Conservation (phyloP, 2,329 filamentous ascomycete species). For the Sarocladium brachiariae region DNA sequence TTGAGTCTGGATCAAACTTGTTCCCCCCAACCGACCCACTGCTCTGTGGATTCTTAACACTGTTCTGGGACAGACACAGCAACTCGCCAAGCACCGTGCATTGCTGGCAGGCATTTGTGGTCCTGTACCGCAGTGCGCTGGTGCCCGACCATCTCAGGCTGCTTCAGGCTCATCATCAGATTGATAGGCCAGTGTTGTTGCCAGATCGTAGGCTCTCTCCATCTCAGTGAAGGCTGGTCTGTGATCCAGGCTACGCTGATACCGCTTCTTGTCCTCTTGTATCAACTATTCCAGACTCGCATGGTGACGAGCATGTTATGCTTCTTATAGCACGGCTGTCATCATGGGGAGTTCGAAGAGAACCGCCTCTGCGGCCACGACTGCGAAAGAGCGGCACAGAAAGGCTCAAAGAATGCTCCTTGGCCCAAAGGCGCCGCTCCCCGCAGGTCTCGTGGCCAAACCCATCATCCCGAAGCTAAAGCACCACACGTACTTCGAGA, state of each 20-base stretch:
- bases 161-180: conserved; percentile 1
- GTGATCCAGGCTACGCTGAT: background rate
- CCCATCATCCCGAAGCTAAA: conserved; percentile 39
- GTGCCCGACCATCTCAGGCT: conserved; percentile 7
- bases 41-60: background rate
- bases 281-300: background rate
- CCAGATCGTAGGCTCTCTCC: background rate
- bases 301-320: conserved; percentile 7
- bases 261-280: background rate
- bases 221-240: background rate
- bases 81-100: conserved; percentile 1
- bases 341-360: conserved; percentile 32
- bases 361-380: conserved; percentile 23
- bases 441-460: conserved; percentile 30
- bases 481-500: conserved; percentile 57
- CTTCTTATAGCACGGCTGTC: conserved; percentile 6
- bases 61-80: background rate
- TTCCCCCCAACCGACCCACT: background rate
- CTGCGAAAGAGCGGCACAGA: conserved; percentile 29
- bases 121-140: conserved; percentile 6
- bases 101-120: background rate
- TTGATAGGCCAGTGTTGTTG: conserved; percentile 5
- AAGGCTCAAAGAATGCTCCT: conserved; percentile 25
- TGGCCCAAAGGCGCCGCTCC: conserved; percentile 27
- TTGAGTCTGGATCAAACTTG: background rate